Conservation (phyloP, 2,329 filamentous ascomycete species). For the Chrysoporthe austroafricana region DNA sequence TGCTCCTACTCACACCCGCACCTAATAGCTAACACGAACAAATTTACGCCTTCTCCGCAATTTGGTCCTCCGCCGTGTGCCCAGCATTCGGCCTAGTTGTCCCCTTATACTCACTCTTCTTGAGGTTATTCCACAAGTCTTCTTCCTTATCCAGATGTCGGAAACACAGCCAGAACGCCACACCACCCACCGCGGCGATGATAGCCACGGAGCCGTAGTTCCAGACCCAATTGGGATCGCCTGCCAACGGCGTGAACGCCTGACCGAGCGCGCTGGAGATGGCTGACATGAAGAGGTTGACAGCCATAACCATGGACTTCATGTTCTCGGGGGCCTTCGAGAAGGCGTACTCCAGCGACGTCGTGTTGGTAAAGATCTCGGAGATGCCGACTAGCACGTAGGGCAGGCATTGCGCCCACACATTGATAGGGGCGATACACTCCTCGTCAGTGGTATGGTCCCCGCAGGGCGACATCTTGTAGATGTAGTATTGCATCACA, state of each 20-base stretch:
- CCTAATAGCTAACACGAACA: too few species aligned
- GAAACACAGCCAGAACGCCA: slow-evolving; percentile 71
- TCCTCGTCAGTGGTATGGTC: slow-evolving; percentile 51
- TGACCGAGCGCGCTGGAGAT: slow-evolving; percentile 73
- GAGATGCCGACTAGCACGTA: slow-evolving; percentile 56
- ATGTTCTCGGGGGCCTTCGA: slow-evolving; percentile 80
- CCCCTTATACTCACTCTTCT: slow-evolving; percentile 49
- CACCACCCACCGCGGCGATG: slow-evolving; percentile 64
- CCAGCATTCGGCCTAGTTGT: slow-evolving; percentile 42
- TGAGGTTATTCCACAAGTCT: slow-evolving; percentile 68
- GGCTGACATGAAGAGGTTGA: slow-evolving; percentile 73
- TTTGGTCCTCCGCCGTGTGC: slow-evolving; percentile 19
- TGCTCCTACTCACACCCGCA: too few species aligned
- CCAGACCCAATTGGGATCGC: slow-evolving; percentile 70
- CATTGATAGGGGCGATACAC: slow-evolving; percentile 63
- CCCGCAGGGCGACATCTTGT: slow-evolving; percentile 62
- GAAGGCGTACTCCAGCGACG: slow-evolving; percentile 75
- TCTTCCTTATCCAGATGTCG: slow-evolving; percentile 67
- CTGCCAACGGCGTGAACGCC: slow-evolving; percentile 64
- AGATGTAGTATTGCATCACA: slow-evolving; percentile 66
- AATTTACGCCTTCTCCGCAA: slow-evolving; percentile 10
- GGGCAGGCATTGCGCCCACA: slow-evolving; percentile 60
- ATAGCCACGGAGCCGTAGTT: slow-evolving; percentile 70
- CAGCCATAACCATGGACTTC: slow-evolving; percentile 73
- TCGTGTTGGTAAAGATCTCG: slow-evolving; percentile 59